Evolutionary conservation across 2,329 filamentous ascomycete genomes (phyloP), one percentile per base, ranked within the genome.

Genomic region (Fusarium odoratissimum): DNA sequence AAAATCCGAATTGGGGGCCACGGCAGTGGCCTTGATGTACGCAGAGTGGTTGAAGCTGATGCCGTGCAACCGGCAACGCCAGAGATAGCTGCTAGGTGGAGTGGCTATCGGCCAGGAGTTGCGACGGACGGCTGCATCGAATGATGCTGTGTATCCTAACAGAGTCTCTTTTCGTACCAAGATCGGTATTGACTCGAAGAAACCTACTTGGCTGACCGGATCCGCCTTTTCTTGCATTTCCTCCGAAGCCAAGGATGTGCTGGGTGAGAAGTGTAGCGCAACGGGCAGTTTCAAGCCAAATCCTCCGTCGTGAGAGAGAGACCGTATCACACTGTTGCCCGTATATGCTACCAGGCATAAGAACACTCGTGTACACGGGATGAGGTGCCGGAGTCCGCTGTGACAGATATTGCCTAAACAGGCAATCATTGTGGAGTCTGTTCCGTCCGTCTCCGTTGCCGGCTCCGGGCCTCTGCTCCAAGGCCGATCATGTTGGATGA

Each of bases 321-420:
- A 45, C 37, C 14, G 64, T 42, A 51, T 49, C 33, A 52, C 49
- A 23, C 23, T 33, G 19, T n/a, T 59, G 23, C 40, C 42, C 41
- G 45, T 69, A 46, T 56, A 54, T 69, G 44, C 54, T 51, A 51
- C 61, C 21, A 14, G n/a, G 31, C 35, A 60, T 41, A 40, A 25
- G 28, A n/a, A 37, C 14, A 21, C 33, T 69, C 17, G 48, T 64
- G 37, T 46, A 56, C 45, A 55, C 37, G 44, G 49, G 38, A 48
- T 61, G 41, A 35, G 48, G 25, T 48, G 25, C 30, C 33, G 45
- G 42, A 55, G 38, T 40, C 44, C 25, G 19, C 19, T 49, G 16
- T 60, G 41, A 57, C 28, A 40, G 25, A 33, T 28, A 61, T 70
- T 74, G 44, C 72, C 72, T 45, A 42, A 69, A 74, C 74, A 61